Evolutionary conservation across 108 stramenopile species (phyloP).

Genomic region (Ochromonas danica): DNA sequence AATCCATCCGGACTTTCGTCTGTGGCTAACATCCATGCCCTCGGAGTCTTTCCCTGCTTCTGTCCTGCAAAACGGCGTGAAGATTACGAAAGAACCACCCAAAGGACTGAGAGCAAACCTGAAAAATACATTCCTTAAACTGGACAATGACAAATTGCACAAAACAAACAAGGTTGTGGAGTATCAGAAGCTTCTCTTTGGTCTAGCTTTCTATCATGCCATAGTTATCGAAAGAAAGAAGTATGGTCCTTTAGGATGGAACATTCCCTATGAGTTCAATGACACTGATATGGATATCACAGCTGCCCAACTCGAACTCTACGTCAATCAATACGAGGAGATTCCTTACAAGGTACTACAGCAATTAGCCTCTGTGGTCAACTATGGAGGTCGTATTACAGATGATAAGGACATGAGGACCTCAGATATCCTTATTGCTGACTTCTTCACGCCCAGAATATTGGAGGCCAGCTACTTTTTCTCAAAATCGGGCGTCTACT

Average conservation of each 20-base stretch:
- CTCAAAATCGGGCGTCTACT: conserved; percentile 50
- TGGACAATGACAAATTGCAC: conserved; percentile 52
- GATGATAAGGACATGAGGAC: conserved; percentile 73
- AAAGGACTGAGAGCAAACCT: conserved; percentile 66
- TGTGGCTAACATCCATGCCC: conserved; percentile 69
- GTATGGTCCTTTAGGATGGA: conserved; percentile 70
- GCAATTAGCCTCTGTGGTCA: conserved; percentile 60
- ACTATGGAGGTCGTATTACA: conserved; percentile 71
- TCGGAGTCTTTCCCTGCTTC: conserved; percentile 58
- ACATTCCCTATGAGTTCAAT: conserved; percentile 71
- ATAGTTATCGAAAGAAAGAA: conserved; percentile 64
- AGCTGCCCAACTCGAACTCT: conserved; percentile 59
- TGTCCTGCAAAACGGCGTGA: conserved; percentile 63
- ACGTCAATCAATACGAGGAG: conserved; percentile 60
- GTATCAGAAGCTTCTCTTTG: conserved; percentile 36
- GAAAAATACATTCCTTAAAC: conserved; percentile 53
- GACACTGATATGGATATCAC: conserved; percentile 68
- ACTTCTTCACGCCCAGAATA: conserved; percentile 59
- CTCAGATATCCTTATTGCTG: conserved; percentile 63
- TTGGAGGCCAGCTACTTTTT: conserved; percentile 49
- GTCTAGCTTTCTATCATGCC: conserved; percentile 69
- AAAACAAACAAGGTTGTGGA: conserved; percentile 7
- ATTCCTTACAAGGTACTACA: conserved; percentile 60
- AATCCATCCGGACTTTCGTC: conserved; percentile 56
- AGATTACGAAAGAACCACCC: conserved; percentile 69